These are phyloP conservation scores for Solanum raphanifolium DNA, from an alignment of 257 asterid species.

Conservation along the genomic window DNA sequence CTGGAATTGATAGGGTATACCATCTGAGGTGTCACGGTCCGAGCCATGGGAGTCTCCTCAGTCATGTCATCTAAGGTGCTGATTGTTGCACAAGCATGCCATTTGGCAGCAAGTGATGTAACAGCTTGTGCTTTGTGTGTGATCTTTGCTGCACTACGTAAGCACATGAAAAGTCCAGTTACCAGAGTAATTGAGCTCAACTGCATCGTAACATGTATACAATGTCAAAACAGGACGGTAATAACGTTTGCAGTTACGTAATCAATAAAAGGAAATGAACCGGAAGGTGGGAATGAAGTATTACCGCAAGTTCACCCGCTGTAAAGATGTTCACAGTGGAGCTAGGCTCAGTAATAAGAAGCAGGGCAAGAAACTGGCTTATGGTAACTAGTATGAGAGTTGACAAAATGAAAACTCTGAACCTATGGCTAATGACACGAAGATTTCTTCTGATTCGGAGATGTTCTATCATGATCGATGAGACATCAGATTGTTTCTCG, in stretches of 20 bases:
- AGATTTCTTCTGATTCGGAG: slow-evolving; percentile 76
- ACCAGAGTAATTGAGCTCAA: slow-evolving; percentile 69
- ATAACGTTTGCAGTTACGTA: not conserved
- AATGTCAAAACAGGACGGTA: not conserved
- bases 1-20: slow-evolving; percentile 11
- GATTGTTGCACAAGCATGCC: slow-evolving; percentile 87
- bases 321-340: slow-evolving; percentile 44
- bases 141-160: slow-evolving; percentile 86
- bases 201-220: slow-evolving; percentile 26
- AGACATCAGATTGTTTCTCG: slow-evolving; percentile 58
- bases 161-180: slow-evolving; percentile 74
- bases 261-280: not conserved
- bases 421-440: slow-evolving; percentile 80
- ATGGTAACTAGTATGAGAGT: slow-evolving; percentile 57
- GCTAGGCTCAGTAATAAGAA: slow-evolving; percentile 43
- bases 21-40: slow-evolving; percentile 12
- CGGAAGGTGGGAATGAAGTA: not conserved
- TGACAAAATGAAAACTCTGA: slow-evolving; percentile 58
- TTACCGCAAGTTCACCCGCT: slow-evolving; percentile 81
- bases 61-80: slow-evolving; percentile 38
- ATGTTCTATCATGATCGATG: slow-evolving; percentile 60
- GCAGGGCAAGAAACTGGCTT: slow-evolving; percentile 70
- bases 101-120: slow-evolving; percentile 74
- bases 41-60: slow-evolving; percentile 29
- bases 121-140: slow-evolving; percentile 79